Evolutionary conservation across 257 asterid genomes (phyloP).

Genomic region (Linaria vulgaris): DNA sequence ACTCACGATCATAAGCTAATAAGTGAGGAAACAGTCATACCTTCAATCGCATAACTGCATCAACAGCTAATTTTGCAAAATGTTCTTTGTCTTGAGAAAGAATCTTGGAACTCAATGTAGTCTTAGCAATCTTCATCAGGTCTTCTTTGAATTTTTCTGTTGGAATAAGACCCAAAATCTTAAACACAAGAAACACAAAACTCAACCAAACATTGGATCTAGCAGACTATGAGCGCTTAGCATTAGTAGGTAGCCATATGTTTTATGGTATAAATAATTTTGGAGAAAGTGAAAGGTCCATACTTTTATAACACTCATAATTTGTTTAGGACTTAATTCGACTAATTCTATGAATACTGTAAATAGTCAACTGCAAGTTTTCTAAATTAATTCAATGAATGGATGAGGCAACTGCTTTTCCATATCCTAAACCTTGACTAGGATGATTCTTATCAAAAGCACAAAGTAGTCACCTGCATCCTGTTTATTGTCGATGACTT

Average conservation of each 20-base stretch:
- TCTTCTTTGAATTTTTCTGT: slow-evolving; percentile 73
- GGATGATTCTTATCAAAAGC: neutral
- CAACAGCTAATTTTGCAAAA: slow-evolving; percentile 81
- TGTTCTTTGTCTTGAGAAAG: slow-evolving; percentile 91
- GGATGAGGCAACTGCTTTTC: neutral
- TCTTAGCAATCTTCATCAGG: slow-evolving; percentile 85
- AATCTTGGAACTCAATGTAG: slow-evolving; percentile 92
- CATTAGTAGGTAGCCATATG: too few relatives aligned
- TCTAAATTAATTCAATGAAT: neutral
- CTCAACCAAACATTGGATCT: neutral
- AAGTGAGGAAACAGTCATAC: slow-evolving; percentile 31
- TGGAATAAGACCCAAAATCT: slow-evolving; percentile 18
- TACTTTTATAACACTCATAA: neutral
- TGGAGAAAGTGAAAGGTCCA: too few relatives aligned
- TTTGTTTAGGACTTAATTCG: neutral
- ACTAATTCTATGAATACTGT: neutral
- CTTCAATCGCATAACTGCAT: slow-evolving; percentile 92
- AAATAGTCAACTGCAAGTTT: neutral
- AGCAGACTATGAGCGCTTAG: neutral
- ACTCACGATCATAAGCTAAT: slow-evolving; percentile 8
- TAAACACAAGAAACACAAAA: slow-evolving; percentile 1
- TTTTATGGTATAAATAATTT: too few relatives aligned
- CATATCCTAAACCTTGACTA: neutral
- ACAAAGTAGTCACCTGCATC: slow-evolving; percentile 62
- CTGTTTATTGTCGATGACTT: slow-evolving; percentile 78